phyloP scores from a whole-genome alignment of 305 asterid species.

The Fraxinus albicans region DNA sequence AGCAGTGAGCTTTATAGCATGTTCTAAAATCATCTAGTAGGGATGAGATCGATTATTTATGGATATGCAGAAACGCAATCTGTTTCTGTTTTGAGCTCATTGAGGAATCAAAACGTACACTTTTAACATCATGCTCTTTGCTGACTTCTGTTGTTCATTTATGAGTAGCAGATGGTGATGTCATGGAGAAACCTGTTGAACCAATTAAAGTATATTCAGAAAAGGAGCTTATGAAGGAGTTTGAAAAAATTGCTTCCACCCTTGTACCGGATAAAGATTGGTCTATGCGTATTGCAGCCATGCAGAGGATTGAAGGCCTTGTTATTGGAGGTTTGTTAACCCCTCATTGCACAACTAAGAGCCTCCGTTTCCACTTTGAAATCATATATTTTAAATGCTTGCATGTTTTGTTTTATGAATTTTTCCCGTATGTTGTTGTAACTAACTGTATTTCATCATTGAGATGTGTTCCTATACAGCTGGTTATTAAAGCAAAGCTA shows the following conservation, averaged over 20 bases:
- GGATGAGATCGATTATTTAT: conserved; percentile 1
- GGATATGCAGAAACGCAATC: neutral
- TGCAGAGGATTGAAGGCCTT: conserved; percentile 96
- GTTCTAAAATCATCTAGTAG: conserved; percentile 9
- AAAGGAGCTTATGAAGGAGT: conserved; percentile 89
- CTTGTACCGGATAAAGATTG: conserved; percentile 98
- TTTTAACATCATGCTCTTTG: conserved; percentile 17
- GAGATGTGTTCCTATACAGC: neutral
- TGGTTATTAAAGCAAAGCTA: neutral
- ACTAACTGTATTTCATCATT: neutral
- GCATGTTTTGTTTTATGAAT: neutral
- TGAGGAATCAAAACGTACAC: conserved; percentile 5
- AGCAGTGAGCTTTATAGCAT: conserved; percentile 4
- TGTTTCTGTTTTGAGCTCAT: conserved; percentile 3
- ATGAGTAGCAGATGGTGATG: conserved; percentile 83
- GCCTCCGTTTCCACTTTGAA: neutral
- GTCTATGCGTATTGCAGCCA: conserved; percentile 92
- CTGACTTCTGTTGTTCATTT: conserved; percentile 26
- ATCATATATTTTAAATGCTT: neutral
- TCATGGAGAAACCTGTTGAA: conserved; percentile 87
- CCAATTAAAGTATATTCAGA: conserved; percentile 92
- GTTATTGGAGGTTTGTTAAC: conserved; percentile 78
- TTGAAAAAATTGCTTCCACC: conserved; percentile 89
- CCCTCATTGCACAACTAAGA: neutral
- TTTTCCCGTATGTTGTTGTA: neutral